Base-by-base conservation (phyloP, 116 monocot genomes). In the Papilionanthe hybrid region DNA sequence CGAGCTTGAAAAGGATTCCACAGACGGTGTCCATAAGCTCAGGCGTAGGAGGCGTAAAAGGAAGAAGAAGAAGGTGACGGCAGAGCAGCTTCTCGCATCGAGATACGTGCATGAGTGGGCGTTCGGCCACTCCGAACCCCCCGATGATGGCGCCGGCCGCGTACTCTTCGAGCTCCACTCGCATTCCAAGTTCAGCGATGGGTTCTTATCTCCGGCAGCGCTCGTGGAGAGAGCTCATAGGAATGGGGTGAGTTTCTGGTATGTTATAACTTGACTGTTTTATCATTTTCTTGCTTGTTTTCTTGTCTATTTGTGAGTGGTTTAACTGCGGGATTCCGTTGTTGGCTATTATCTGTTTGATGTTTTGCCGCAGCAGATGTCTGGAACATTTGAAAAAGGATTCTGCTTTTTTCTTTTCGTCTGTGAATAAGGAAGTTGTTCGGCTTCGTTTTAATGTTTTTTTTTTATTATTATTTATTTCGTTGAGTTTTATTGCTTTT, bases 81-180 rank as follows among this genome's bases (percentile, higher is more conserved):
- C 84, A 5, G 91, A 92, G 81, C 88, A 92, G 29, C 30, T 81
- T 12, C 20, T 76, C 6, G 94, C 97, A 8, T 73, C 74, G 20
- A 84, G 47, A 10, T 89, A 75, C 81, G 86, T 97, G 15, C 81
- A 66, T 17, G 72, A 84, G 9, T 94, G 97, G 97, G 86, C 75
- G 4, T 89, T 81, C 45, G 80, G 71, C 5, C 79, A 45, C 19
- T 42, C 65, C 25, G 6, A 63, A 23, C 1, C 86, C 10, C 8
- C 57, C n/a, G 77, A 78, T 68, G 55, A 15, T 27, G 77, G 74
- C 19, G 75, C 75, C 68, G 13, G 79, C 43, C 84, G 86, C 55
- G 83, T 91, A 60, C 85, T 87, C 77, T 92, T 97, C 57, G 97
- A 97, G 83, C 79, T 97, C 65, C 97, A 97, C 81, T 86, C 92